A percentile compares a stretch with the other conserved stretches of the same genome.
phyloP scores from a whole-genome alignment of 768 basidiomycete species.

The Mycena olivaceomarginata region DNA sequence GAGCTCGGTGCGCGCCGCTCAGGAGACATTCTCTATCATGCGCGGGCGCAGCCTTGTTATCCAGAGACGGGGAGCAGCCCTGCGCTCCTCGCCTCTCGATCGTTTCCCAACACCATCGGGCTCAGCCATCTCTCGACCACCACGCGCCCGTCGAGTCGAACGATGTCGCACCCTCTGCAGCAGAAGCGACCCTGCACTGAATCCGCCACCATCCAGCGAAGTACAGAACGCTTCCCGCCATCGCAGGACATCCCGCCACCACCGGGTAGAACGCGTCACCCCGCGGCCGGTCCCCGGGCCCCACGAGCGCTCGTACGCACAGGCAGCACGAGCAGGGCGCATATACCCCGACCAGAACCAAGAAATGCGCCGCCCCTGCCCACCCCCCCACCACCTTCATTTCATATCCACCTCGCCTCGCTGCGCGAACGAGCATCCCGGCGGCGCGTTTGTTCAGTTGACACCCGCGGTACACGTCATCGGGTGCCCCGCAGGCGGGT shows the following conservation, averaged over 20 bases:
- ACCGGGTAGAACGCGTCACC: not conserved
- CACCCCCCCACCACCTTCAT: not conserved
- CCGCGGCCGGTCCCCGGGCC: slow-evolving; percentile 4
- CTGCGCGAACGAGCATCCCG: slow-evolving; percentile 7
- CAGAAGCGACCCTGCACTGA: slow-evolving; percentile 10
- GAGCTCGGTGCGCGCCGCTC: slow-evolving; percentile 1
- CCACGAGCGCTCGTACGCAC: slow-evolving; percentile 18
- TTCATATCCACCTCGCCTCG: not conserved
- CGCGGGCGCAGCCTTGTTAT: not conserved
- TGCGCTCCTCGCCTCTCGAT: not conserved
- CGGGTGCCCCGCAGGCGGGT: slow-evolving; percentile 31
- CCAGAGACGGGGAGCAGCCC: slow-evolving; percentile 1
- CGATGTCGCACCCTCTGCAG: not conserved
- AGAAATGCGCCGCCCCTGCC: slow-evolving; percentile 17
- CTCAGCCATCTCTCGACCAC: slow-evolving; percentile 30
- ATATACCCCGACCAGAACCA: not conserved
- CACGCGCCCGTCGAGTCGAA: slow-evolving; percentile 5
- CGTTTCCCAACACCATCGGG: slow-evolving; percentile 14
- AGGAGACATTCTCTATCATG: not conserved
- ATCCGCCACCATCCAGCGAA: slow-evolving; percentile 21
- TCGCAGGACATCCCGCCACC: not conserved
- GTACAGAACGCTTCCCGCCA: slow-evolving; percentile 19
- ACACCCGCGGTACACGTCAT: slow-evolving; percentile 19
- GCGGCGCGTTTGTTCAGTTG: not conserved
- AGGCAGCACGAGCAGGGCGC: not conserved